phyloP scores from a whole-genome alignment of 2,329 filamentous ascomycete genomes.

The Dryadomyces quercivorus region DNA sequence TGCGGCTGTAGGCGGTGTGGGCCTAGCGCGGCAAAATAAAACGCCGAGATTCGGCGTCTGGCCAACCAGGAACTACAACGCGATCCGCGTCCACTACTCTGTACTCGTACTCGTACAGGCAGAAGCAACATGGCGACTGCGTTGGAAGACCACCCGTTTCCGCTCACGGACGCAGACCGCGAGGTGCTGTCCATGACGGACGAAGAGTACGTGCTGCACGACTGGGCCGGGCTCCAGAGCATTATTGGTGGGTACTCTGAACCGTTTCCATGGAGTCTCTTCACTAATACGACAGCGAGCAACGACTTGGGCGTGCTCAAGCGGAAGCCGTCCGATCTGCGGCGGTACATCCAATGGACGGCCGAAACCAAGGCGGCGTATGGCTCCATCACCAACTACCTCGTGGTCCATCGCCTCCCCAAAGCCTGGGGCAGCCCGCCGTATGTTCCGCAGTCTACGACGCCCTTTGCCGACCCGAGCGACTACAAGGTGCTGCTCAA shows the following conservation, averaged over 20 bases:
- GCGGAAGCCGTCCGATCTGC: slow-evolving; percentile 67
- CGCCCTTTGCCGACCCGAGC: slow-evolving; percentile 39
- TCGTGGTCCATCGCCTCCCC: slow-evolving; percentile 60
- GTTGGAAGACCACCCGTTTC: slow-evolving; percentile 37
- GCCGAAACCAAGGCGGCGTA: slow-evolving; percentile 56
- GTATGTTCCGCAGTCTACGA: slow-evolving; percentile 35
- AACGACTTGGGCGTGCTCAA: slow-evolving; percentile 64
- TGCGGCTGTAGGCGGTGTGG: background rate
- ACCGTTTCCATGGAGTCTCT: background rate
- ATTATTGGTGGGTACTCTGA: slow-evolving; percentile 43
- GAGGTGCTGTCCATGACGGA: slow-evolving; percentile 53
- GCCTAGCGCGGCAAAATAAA: background rate
- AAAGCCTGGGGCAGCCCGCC: slow-evolving; percentile 51
- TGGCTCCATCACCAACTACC: slow-evolving; percentile 69
- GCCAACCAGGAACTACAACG: background rate
- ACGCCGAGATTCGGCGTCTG: background rate
- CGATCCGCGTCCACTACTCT: too few species aligned
- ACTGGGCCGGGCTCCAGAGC: slow-evolving; percentile 60
- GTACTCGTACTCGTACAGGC: too few species aligned
- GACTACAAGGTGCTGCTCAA: slow-evolving; percentile 67
- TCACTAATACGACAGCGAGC: slow-evolving; percentile 9
- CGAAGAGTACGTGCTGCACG: slow-evolving; percentile 54
- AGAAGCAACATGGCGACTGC: slow-evolving; percentile 25
- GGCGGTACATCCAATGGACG: slow-evolving; percentile 69
- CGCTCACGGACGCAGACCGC: slow-evolving; percentile 45